Evolutionary conservation across 2,329 filamentous ascomycete species (phyloP), one percentile per base, ranked within the genome.

Genomic region (Coniochaeta sp.): DNA sequence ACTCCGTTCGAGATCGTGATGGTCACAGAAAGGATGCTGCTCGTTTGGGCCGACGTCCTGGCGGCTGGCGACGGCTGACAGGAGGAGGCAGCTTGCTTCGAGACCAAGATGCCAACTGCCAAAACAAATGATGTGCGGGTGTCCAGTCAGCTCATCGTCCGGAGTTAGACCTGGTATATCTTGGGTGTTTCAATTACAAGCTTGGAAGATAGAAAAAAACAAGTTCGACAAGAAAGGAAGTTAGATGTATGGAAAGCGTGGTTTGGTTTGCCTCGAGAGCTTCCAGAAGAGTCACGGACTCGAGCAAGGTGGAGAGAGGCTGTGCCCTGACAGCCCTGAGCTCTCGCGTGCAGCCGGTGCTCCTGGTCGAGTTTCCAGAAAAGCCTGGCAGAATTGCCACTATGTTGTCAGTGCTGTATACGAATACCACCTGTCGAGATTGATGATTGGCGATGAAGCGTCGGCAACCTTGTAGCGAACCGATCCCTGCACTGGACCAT

Each of bases 311-410:
- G 24, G 30, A 56, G 54, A 16, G 54, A 56, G 54, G 54, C 54
- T 56, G 54, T 56, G 54, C 34, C 54, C 54, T 10, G 9, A 56
- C 30, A 38, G 54, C 34, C 54, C 54, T 10, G 9, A 56, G 54
- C 22, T 56, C 54, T 34, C 22, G n/a, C 54, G 10, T 34, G 54
- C 54, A 28, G 19, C 54, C 54, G 26, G 16, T 34, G 54, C 30
- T 30, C 12, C 54, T 56, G 54, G 17, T 36, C 54, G 34, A 26
- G 2, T 10, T 34, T 12, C 54, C 19, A 26, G 17, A 38, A 34
- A 56, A 56, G 54, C 54, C 54, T 56, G 30, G 30, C 22, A 34
- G 30, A 38, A 24, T 56, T 56, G 54, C 54, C 54, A 56, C 54
- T 34, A n/a, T n/a, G n/a, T n/a, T n/a, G n/a, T n/a, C n/a, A n/a